Percentiles rank a stretch among this genome's conserved stretches.
phyloP scores from a whole-genome alignment of 2,329 filamentous ascomycete species.

The Trichophyton rubrum region DNA sequence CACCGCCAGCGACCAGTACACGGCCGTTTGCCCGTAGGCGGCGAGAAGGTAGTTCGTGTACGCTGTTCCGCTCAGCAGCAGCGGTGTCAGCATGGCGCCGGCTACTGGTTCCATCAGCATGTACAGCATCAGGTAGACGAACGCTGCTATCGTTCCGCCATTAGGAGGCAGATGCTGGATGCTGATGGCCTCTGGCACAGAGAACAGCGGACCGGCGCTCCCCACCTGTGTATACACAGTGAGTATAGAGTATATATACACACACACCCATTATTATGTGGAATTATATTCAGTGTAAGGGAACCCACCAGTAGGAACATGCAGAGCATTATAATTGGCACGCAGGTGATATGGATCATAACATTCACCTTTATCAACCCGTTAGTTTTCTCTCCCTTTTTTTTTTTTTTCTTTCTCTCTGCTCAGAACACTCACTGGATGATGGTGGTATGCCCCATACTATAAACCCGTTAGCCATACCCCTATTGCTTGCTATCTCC shows the following conservation, averaged over 20 bases:
- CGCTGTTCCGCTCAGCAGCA: slow-evolving; percentile 65
- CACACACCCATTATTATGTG: background rate
- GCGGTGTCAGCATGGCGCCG: slow-evolving; percentile 59
- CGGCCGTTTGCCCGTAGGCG: slow-evolving; percentile 47
- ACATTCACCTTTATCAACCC: slow-evolving; percentile 44
- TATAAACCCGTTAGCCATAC: slow-evolving; percentile 20
- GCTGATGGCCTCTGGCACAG: slow-evolving; percentile 42
- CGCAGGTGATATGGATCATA: slow-evolving; percentile 51
- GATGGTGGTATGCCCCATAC: slow-evolving; percentile 56
- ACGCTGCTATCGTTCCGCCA: slow-evolving; percentile 43
- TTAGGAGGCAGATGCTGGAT: slow-evolving; percentile 49
- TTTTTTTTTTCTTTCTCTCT: no score
- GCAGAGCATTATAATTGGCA: slow-evolving; percentile 50
- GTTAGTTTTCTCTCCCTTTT: slow-evolving; percentile 6
- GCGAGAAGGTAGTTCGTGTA: slow-evolving; percentile 61
- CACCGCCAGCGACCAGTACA: slow-evolving; percentile 54
- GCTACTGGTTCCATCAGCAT: slow-evolving; percentile 89
- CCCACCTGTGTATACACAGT: slow-evolving; percentile 35
- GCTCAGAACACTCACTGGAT: slow-evolving; percentile 43
- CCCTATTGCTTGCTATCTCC: background rate
- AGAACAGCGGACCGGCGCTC: slow-evolving; percentile 42
- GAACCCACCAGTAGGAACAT: slow-evolving; percentile 44
- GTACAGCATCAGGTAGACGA: slow-evolving; percentile 66
- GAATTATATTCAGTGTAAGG: background rate
- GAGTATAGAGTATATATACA: background rate